These are phyloP conservation scores for Rhodomyrtus psidioides DNA, from an alignment of 441 rosid genomes.

Conservation along the genomic window DNA sequence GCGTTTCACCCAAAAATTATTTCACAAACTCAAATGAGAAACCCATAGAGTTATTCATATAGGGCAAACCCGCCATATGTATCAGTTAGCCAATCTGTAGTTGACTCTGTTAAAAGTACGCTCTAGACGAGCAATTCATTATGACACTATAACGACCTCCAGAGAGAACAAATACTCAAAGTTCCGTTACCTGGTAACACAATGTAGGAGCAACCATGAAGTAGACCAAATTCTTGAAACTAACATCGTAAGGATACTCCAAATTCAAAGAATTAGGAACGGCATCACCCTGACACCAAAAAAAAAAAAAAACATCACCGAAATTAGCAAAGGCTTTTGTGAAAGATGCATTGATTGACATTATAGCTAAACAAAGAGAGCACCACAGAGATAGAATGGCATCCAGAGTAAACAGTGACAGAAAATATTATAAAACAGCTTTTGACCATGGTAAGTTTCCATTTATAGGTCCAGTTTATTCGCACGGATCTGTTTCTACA, in stretches of 20 bases:
- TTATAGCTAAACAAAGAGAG: background rate
- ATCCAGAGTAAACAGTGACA: background rate
- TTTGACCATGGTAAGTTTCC: background rate
- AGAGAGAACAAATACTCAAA: background rate
- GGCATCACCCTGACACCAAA: slow-evolving; percentile 31
- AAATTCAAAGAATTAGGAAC: slow-evolving; percentile 16
- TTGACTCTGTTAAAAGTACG: background rate
- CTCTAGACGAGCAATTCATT: background rate
- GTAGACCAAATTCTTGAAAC: slow-evolving; percentile 80
- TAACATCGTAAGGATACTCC: slow-evolving; percentile 37
- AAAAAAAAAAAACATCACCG: background rate
- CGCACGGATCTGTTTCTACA: background rate
- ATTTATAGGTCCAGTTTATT: background rate
- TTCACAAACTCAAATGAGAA: background rate
- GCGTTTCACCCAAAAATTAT: background rate
- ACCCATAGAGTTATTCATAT: background rate
- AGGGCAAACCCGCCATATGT: background rate
- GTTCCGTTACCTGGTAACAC: slow-evolving; percentile 81
- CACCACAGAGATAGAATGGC: background rate
- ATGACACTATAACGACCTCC: background rate
- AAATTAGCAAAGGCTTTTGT: background rate
- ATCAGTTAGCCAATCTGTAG: background rate
- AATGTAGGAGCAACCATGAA: slow-evolving; percentile 97
- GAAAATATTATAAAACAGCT: background rate
- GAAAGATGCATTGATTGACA: background rate